Conservation (phyloP, 495 filamentous ascomycete species). For the Evernia prunastri region DNA sequence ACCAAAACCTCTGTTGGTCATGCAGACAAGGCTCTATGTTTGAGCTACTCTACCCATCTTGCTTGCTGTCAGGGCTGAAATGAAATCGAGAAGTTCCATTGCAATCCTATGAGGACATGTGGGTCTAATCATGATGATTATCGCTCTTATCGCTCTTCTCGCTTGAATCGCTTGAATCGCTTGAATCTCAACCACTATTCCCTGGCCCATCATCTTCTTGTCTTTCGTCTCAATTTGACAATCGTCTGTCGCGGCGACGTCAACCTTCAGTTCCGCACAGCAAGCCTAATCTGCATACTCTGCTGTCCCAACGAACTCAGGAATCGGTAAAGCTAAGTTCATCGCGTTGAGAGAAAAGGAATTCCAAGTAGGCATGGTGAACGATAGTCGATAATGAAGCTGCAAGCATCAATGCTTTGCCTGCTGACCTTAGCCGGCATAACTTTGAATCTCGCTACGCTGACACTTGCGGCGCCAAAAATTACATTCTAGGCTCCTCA, state of each 20-base stretch:
- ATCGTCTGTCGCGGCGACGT: not conserved
- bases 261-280: not conserved
- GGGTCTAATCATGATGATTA: no score
- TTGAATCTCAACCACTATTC: no score
- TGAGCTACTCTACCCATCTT: no score
- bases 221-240: not conserved
- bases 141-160: no score
- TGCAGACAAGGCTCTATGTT: no score
- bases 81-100: no score
- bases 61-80: no score
- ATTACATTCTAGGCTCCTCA: not conserved
- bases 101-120: no score
- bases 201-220: not conserved
- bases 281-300: not conserved
- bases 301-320: not conserved
- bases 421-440: not conserved
- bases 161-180: no score
- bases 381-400: not conserved
- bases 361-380: not conserved
- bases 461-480: not conserved
- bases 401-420: not conserved
- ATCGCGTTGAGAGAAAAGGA: not conserved
- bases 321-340: not conserved
- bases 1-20: no score
- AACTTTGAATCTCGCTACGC: not conserved